Evolutionary conservation across 2,329 filamentous ascomycete genomes (phyloP).

Genomic region (Aspergillus novoparasiticus): DNA sequence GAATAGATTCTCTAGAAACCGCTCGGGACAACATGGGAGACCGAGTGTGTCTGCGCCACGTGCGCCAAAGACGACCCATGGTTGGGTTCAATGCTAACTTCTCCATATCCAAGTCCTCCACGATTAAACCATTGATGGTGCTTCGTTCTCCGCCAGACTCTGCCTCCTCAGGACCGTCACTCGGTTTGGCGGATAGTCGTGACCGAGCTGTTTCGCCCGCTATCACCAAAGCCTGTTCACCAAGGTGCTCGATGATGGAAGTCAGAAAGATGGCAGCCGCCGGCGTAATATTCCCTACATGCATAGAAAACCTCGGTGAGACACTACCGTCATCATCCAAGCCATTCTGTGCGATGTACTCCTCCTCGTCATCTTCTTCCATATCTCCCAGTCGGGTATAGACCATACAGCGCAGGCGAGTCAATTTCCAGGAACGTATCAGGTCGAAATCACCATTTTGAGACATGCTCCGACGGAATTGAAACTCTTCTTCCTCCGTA

Average conservation of each 20-base stretch:
- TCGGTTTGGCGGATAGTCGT: conserved; percentile 33
- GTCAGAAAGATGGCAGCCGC: conserved; percentile 95
- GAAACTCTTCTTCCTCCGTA: conserved; percentile 72
- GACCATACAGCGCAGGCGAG: conserved; percentile 92
- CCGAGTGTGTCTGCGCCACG: conserved; percentile 79
- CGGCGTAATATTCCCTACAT: conserved; percentile 73
- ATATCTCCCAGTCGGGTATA: conserved; percentile 95
- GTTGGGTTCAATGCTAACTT: conserved; percentile 87
- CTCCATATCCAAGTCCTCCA: conserved; percentile 91
- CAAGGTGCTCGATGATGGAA: conserved; percentile 90
- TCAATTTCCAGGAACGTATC: conserved; percentile 93
- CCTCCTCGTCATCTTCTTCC: conserved; percentile 96
- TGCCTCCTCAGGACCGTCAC: conserved; percentile 61
- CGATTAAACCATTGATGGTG: conserved; percentile 66
- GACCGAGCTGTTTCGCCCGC: conserved; percentile 77
- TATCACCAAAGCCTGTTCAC: conserved; percentile 85
- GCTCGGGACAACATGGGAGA: conserved; percentile 41
- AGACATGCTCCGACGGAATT: conserved; percentile 55
- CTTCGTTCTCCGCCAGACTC: conserved; percentile 47
- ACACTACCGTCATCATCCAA: conserved; percentile 61
- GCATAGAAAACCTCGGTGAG: conserved; percentile 58
- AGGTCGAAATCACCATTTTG: conserved; percentile 74
- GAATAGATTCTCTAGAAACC: conserved; percentile 44
- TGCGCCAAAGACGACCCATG: conserved; percentile 86
- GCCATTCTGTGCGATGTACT: conserved; percentile 78